phyloP scores from a whole-genome alignment of 805 yeast species.

The Ogataea pini region DNA sequence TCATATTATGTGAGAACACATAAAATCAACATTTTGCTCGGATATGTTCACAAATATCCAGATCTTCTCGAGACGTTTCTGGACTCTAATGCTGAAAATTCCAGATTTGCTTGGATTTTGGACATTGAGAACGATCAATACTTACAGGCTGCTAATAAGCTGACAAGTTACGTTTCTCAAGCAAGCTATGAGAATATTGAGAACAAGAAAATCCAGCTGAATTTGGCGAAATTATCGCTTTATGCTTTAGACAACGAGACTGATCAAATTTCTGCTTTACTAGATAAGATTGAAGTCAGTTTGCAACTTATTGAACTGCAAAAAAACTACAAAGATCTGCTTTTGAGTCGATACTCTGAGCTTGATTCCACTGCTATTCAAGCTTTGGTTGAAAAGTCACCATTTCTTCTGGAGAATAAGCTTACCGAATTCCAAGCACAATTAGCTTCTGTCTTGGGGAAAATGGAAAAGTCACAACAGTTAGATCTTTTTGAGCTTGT shows the following conservation, averaged over 20 bases:
- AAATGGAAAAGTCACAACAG: conserved; percentile 40
- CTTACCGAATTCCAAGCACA: conserved; percentile 13
- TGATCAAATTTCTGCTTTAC: conserved; percentile 25
- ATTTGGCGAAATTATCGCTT: conserved; percentile 70
- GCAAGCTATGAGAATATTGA: conserved; percentile 43
- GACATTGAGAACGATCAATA: conserved; percentile 55
- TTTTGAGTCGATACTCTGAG: conserved; percentile 27
- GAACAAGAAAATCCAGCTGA: conserved; percentile 57
- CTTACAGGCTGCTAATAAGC: conserved; percentile 47
- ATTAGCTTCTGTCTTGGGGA: conserved; percentile 24
- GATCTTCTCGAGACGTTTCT: conserved; percentile 55
- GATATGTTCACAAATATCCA: conserved; percentile 56
- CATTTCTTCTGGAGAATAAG: conserved; percentile 27
- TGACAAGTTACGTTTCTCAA: conserved; percentile 43
- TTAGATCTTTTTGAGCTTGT: conserved; percentile 49
- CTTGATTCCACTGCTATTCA: conserved; percentile 27
- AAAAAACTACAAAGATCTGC: conserved; percentile 32
- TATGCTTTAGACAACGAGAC: conserved; percentile 41
- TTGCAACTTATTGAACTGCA: conserved; percentile 25
- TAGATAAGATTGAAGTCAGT: conserved; percentile 51
- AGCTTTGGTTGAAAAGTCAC: conserved; percentile 21
- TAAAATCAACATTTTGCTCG: conserved; percentile 53
- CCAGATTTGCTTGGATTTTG: conserved; percentile 71
- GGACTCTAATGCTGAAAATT: conserved; percentile 41
- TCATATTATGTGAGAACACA: conserved; percentile 54